These are phyloP conservation scores for Arthromyces matolae DNA, from an alignment of 768 basidiomycete genomes.

Conservation along the genomic window DNA sequence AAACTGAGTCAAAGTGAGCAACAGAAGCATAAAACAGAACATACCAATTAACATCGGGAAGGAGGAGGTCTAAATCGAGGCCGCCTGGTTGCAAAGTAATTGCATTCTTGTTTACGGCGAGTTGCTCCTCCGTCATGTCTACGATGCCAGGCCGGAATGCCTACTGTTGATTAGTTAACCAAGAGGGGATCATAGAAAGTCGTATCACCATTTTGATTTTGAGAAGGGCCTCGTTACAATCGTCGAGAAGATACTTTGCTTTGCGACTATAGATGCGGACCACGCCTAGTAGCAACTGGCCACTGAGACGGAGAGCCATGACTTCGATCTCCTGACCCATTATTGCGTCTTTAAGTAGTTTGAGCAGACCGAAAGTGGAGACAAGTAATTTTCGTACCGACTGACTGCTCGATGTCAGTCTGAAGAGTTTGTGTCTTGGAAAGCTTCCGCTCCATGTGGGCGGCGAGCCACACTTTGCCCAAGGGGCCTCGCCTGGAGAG, in stretches of 20 bases:
- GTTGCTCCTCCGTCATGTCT: slow-evolving; percentile 94
- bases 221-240: slow-evolving; percentile 93
- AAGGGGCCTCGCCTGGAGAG: slow-evolving; percentile 90
- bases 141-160: slow-evolving; percentile 94
- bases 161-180: slow-evolving; percentile 34
- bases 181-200: neutral
- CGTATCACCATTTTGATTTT: slow-evolving; percentile 86
- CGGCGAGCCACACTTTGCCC: slow-evolving; percentile 97
- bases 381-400: slow-evolving; percentile 50
- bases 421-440: slow-evolving; percentile 93
- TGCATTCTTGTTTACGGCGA: slow-evolving; percentile 79
- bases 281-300: slow-evolving; percentile 93
- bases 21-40: slow-evolving; percentile 11
- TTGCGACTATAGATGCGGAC: slow-evolving; percentile 97
- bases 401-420: slow-evolving; percentile 92
- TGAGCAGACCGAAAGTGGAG: neutral
- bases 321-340: slow-evolving; percentile 89
- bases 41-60: slow-evolving; percentile 81
- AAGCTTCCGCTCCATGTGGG: slow-evolving; percentile 97
- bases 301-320: slow-evolving; percentile 95
- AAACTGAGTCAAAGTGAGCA: slow-evolving; percentile 10
- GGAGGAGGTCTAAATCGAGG: slow-evolving; percentile 74
- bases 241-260: slow-evolving; percentile 95
- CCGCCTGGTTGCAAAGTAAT: slow-evolving; percentile 81
- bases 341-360: slow-evolving; percentile 63